Conservation (phyloP, 2,329 filamentous ascomycete species). For the Apiospora marii region DNA sequence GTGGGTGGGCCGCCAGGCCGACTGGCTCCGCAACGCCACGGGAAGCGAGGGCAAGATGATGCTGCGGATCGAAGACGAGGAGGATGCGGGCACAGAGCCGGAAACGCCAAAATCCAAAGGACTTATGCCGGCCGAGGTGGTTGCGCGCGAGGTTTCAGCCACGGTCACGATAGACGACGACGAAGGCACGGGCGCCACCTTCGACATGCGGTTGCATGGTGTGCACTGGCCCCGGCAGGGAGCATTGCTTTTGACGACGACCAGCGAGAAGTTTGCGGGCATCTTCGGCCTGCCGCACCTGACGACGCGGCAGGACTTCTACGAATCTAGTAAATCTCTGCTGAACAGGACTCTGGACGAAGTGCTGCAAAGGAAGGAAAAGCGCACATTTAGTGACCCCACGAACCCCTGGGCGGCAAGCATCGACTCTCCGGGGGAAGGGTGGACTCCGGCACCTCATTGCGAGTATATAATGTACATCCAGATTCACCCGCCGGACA, state of each 20-base stretch:
- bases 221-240: slow-evolving; percentile 87
- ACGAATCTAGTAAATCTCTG: slow-evolving; percentile 66
- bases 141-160: slow-evolving; percentile 73
- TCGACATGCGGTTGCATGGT: slow-evolving; percentile 82
- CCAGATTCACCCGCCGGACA: slow-evolving; percentile 71
- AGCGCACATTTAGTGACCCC: slow-evolving; percentile 61
- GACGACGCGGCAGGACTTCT: slow-evolving; percentile 65
- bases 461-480: slow-evolving; percentile 92
- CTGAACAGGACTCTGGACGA: slow-evolving; percentile 77
- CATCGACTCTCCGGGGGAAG: slow-evolving; percentile 66
- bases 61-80: slow-evolving; percentile 69
- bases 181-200: slow-evolving; percentile 73
- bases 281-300: slow-evolving; percentile 91
- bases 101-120: slow-evolving; percentile 47
- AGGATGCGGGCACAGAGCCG: slow-evolving; percentile 51
- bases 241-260: slow-evolving; percentile 82
- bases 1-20: slow-evolving; percentile 65
- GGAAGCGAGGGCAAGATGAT: slow-evolving; percentile 73
- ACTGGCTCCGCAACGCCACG: slow-evolving; percentile 84
- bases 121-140: slow-evolving; percentile 53
- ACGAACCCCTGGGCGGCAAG: slow-evolving; percentile 81
- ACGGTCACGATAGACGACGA: slow-evolving; percentile 77
- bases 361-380: slow-evolving; percentile 71
- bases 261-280: slow-evolving; percentile 93
- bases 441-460: slow-evolving; percentile 69